Conservation (phyloP, 2,329 filamentous ascomycete species). For the Colletotrichum tamarilloi region DNA sequence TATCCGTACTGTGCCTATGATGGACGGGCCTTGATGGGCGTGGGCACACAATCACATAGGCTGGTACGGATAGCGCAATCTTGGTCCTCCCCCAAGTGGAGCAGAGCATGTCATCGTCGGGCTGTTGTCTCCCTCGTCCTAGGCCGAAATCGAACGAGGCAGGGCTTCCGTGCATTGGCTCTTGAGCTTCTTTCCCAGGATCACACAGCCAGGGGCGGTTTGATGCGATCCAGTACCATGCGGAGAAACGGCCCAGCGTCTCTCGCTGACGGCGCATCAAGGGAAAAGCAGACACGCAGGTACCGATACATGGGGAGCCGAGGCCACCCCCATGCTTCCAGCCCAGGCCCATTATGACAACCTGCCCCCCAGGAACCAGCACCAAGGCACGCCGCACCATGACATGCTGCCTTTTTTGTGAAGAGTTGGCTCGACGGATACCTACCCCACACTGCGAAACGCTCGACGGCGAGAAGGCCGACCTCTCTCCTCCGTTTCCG, state of each 20-base stretch:
- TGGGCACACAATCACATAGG: background rate
- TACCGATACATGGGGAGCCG: slow-evolving; percentile 19
- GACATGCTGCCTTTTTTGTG: slow-evolving; percentile 17
- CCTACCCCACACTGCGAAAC: slow-evolving; percentile 33
- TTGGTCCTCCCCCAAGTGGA: slow-evolving; percentile 1
- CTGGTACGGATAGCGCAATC: background rate
- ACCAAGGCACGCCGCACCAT: background rate
- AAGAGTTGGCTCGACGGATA: too few relatives aligned
- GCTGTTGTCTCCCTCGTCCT: slow-evolving; percentile 8
- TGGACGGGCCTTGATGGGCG: background rate
- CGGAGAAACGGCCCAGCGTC: slow-evolving; percentile 24
- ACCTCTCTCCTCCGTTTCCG: background rate
- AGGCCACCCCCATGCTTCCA: background rate
- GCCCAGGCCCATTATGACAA: slow-evolving; percentile 8
- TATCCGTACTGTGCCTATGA: background rate
- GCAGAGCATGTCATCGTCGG: slow-evolving; percentile 33
- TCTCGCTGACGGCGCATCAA: slow-evolving; percentile 1
- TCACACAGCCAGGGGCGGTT: slow-evolving; percentile 14
- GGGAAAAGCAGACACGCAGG: background rate
- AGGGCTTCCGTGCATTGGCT: slow-evolving; percentile 32
- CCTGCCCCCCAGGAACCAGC: background rate
- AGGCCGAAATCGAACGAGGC: slow-evolving; percentile 24
- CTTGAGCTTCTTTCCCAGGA: slow-evolving; percentile 18
- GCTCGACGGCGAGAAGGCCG: slow-evolving; percentile 25
- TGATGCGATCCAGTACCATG: slow-evolving; percentile 34